These are phyloP conservation scores for Ascochyta koolunga DNA, from an alignment of 2,329 filamentous ascomycete genomes.

Conservation along the genomic window DNA sequence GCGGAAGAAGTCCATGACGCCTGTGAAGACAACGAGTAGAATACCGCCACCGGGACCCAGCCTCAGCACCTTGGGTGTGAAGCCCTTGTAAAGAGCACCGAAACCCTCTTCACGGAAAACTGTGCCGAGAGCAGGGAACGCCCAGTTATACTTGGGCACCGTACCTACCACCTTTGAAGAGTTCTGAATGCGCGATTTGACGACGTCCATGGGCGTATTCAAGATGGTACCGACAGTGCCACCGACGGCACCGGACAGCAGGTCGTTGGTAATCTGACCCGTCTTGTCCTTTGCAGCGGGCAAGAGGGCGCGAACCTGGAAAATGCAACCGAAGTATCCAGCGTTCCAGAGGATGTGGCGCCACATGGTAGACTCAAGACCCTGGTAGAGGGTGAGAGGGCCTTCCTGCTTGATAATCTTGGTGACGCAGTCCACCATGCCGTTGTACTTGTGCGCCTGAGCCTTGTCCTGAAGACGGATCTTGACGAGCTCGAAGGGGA, in stretches of 20 bases:
- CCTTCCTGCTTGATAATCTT: constrained; percentile 88
- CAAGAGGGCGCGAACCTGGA: constrained; percentile 87
- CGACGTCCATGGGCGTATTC: constrained; percentile 96
- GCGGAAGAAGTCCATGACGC: constrained; percentile 91
- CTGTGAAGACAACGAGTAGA: constrained; percentile 83
- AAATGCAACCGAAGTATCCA: constrained; percentile 98
- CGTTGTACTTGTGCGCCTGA: constrained; percentile 84
- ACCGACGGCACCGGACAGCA: constrained; percentile 84
- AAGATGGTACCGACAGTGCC: constrained; percentile 89
- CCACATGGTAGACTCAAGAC: constrained; percentile 96
- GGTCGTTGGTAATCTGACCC: constrained; percentile 82
- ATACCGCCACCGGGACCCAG: constrained; percentile 75
- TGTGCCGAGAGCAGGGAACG: constrained; percentile 82
- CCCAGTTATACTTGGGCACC: constrained; percentile 98
- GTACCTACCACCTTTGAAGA: constrained; percentile 80
- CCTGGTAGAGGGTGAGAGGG: constrained; percentile 89
- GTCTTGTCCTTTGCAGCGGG: constrained; percentile 82
- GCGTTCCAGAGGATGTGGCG: constrained; percentile 93
- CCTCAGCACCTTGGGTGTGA: constrained; percentile 90
- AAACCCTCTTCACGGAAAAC: constrained; percentile 95
- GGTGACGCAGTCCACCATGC: constrained; percentile 77
- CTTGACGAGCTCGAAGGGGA: constrained; percentile 98
- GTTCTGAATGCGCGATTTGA: constrained; percentile 98
- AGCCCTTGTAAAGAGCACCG: constrained; percentile 92
- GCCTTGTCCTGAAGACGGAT: constrained; percentile 96